Percentiles rank a stretch among this genome's conserved stretches.
Evolutionary conservation across 1,284 basidiomycete species (phyloP).

Genomic region (Pulchroboletus neoregius): DNA sequence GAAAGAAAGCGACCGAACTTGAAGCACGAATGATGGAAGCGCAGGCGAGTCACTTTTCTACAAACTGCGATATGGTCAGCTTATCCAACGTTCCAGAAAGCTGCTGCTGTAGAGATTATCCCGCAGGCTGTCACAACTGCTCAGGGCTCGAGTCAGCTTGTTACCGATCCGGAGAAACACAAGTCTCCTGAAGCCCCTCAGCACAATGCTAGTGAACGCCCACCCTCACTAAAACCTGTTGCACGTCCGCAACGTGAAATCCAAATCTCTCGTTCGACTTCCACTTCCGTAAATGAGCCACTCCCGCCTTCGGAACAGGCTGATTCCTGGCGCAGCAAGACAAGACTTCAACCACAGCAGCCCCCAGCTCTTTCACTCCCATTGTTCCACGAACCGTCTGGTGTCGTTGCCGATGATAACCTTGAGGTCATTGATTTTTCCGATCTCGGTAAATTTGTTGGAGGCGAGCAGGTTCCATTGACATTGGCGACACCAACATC

Average conservation of each 20-base stretch:
- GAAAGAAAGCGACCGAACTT: constrained; percentile 80
- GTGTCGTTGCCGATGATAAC: constrained; percentile 50
- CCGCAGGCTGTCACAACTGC: constrained; percentile 11
- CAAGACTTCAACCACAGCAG: constrained; percentile 31
- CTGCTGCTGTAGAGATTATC: constrained; percentile 9
- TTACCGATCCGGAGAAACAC: constrained; percentile 5
- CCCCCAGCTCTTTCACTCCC: constrained; percentile 34
- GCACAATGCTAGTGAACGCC: constrained; percentile 21
- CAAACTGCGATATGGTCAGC: background rate
- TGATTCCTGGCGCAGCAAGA: constrained; percentile 63
- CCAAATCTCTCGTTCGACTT: constrained; percentile 25
- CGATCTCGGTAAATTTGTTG: constrained; percentile 67
- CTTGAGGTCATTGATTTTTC: constrained; percentile 75
- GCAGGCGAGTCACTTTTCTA: constrained; percentile 17
- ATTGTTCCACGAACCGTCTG: constrained; percentile 43
- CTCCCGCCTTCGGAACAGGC: constrained; percentile 37
- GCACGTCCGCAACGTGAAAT: constrained; percentile 26
- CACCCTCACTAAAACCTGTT: constrained; percentile 34
- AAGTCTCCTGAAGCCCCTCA: constrained; percentile 2
- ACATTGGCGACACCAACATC: constrained; percentile 14
- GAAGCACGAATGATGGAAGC: constrained; percentile 64
- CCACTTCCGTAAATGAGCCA: constrained; percentile 17
- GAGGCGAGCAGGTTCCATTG: constrained; percentile 29
- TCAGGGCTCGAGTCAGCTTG: constrained; percentile 6
- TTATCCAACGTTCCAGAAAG: constrained; percentile 20